A percentile compares a stretch with the other conserved stretches of the same genome.
These are phyloP conservation scores for Trichosanthes truncata DNA, from an alignment of 306 rosid genomes.

Conservation along the genomic window DNA sequence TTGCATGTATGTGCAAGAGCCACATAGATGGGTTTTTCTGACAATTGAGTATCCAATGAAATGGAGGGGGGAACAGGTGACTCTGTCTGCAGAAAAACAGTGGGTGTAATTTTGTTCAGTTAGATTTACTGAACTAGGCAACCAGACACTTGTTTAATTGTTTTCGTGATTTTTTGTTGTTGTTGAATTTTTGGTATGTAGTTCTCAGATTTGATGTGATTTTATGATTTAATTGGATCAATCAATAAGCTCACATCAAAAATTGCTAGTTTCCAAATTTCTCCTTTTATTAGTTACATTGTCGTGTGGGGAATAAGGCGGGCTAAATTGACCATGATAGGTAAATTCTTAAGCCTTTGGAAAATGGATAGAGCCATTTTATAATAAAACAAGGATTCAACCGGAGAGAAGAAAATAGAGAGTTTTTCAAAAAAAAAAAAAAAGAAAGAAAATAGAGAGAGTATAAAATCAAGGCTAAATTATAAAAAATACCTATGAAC, in stretches of 20 bases:
- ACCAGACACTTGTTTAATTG: neutral
- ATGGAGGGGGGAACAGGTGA: neutral
- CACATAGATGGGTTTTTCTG: neutral
- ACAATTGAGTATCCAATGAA: neutral
- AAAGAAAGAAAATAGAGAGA: no score
- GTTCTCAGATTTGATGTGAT: neutral
- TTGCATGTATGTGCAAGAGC: neutral
- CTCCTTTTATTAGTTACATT: neutral
- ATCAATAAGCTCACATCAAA: neutral
- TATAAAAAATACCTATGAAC: no score
- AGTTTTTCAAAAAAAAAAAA: no score
- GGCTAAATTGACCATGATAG: neutral
- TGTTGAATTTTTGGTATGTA: no score
- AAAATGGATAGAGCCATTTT: neutral
- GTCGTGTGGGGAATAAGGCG: neutral
- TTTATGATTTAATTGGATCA: neutral
- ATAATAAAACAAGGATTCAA: neutral
- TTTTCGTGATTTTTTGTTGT: neutral
- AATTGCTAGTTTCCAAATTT: neutral
- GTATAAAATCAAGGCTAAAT: no score
- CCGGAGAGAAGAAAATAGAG: neutral
- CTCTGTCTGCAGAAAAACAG: neutral
- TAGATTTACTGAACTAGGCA: neutral
- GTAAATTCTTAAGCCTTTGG: neutral
- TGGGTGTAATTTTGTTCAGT: neutral